Evolutionary conservation across 805 yeast species (phyloP), one percentile per base, ranked within the genome.

Genomic region (Candida qinlingensis): DNA sequence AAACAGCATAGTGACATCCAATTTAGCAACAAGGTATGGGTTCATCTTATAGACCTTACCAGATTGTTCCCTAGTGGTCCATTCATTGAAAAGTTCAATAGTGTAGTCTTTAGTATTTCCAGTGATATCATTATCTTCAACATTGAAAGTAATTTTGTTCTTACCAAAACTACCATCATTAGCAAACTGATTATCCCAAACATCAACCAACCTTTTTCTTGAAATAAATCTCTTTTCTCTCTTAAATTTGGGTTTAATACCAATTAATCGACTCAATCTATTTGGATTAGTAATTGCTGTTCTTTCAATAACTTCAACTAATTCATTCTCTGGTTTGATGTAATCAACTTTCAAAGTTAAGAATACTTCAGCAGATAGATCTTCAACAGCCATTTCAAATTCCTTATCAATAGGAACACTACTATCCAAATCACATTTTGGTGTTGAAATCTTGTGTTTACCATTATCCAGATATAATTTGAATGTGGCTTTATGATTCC

Each of bases 141-240:
- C 79, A 27, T 75, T 74, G 57, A 85, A 83, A 41, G 76, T 76
- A 46, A 91, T 71, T 56, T 84, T 81, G 46, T 86, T 78, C 58
- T 92, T 75, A 7, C 89, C 96, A 73, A 87, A 90, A 36, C 96
- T 87, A 2, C 98, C 98, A 64, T 89, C 95, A 34, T 74, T 73
- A 2, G 97, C 96, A 53, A 89, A 75, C 47, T 77, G 68, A 34
- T 71, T 65, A 34, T 76, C 77, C 85, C 92, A 78, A 3, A 74
- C 68, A 67, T 86, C 95, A 28, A 55, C 49, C 4, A 66, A 64
- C 1, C 75, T 70, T 33, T 76, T 73, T 51, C 72, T 71, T 3
- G 81, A 73, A 6, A 81, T 76, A 51, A 73, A 77, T 54, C 69
- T 79, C 45, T 66, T 72, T 34, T 71, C 67, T 27, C 64, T 60